phyloP scores from a whole-genome alignment of 2,329 filamentous ascomycete genomes.

The Fusarium pilosicola region DNA sequence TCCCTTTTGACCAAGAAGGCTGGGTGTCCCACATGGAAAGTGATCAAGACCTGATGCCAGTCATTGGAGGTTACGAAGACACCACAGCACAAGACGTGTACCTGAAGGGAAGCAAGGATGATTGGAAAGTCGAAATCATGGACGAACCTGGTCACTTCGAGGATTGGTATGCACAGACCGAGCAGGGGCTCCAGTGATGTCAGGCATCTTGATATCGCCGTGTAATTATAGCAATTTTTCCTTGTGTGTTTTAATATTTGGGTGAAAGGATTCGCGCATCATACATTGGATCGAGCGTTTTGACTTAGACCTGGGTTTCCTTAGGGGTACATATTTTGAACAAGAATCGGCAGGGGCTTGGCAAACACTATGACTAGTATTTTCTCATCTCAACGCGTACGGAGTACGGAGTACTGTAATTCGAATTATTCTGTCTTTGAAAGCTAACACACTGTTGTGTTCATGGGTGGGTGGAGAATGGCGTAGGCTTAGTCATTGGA shows the following conservation, averaged over 20 bases:
- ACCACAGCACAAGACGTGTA: conserved; percentile 42
- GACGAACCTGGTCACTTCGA: conserved; percentile 46
- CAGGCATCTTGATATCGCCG: background rate
- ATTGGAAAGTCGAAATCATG: conserved; percentile 51
- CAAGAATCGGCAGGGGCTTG: background rate
- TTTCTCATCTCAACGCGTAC: background rate
- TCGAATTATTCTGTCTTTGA: background rate
- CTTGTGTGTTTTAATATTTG: conserved; percentile 9
- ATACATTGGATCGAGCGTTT: conserved; percentile 18
- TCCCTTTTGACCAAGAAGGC: conserved; percentile 18
- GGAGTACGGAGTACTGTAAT: background rate
- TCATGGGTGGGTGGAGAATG: conserved; percentile 1
- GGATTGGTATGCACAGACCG: conserved; percentile 47
- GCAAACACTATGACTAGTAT: background rate
- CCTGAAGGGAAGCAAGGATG: conserved; percentile 47
- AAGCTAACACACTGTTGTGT: background rate
- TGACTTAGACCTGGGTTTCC: conserved; percentile 26
- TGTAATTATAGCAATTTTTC: conserved; percentile 12
- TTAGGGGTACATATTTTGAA: conserved; percentile 3
- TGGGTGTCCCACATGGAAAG: conserved; percentile 19
- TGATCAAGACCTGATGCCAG: conserved; percentile 16
- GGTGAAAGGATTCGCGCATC: conserved; percentile 8
- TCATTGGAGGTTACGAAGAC: conserved; percentile 20
- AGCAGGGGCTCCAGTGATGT: conserved; percentile 33
- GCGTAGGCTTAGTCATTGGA: conserved; percentile 37